A percentile compares a stretch with the other conserved stretches of the same genome.
Evolutionary conservation across 192 early-diverging fungal genomes (phyloP).

Genomic region (Gigaspora rosea): DNA sequence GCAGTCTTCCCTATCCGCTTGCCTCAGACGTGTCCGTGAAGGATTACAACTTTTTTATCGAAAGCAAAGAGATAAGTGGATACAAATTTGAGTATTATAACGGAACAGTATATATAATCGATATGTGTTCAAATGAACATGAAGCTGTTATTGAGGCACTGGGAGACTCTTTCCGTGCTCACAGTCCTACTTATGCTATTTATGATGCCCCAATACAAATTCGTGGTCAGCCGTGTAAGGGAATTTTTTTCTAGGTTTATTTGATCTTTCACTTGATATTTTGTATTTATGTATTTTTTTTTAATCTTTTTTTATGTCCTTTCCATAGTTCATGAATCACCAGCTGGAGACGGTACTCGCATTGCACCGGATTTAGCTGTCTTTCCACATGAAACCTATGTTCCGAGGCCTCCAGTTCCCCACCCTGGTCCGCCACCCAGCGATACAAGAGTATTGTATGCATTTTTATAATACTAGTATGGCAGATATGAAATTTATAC

Average conservation of each 20-base stretch:
- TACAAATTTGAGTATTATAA: conserved; percentile 18
- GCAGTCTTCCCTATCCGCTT: conserved; percentile 19
- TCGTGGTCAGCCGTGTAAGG: conserved; percentile 4
- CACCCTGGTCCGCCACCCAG: conserved; percentile 16
- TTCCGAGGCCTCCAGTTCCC: not conserved
- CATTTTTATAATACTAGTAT: conserved; percentile 1
- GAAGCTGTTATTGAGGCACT: conserved; percentile 7
- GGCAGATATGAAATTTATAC: not conserved
- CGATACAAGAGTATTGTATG: conserved; percentile 23
- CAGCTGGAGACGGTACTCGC: conserved; percentile 25
- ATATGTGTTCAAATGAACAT: conserved; percentile 14
- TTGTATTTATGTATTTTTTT: too few relatives aligned
- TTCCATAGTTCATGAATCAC: not conserved
- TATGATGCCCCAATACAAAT: conserved; percentile 21
- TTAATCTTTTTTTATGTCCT: not conserved
- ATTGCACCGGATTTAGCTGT: conserved; percentile 26
- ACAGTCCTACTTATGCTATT: not conserved
- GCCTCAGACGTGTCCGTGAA: conserved; percentile 12
- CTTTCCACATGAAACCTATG: not conserved
- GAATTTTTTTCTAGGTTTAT: conserved; percentile 1
- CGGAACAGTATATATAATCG: conserved; percentile 16
- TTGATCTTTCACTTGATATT: conserved; percentile 11
- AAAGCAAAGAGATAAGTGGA: conserved; percentile 22
- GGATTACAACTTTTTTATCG: conserved; percentile 18
- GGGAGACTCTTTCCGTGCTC: not conserved